Conservation (phyloP, 108 stramenopile genomes). For the Mayamaea pseudoterrestris region DNA sequence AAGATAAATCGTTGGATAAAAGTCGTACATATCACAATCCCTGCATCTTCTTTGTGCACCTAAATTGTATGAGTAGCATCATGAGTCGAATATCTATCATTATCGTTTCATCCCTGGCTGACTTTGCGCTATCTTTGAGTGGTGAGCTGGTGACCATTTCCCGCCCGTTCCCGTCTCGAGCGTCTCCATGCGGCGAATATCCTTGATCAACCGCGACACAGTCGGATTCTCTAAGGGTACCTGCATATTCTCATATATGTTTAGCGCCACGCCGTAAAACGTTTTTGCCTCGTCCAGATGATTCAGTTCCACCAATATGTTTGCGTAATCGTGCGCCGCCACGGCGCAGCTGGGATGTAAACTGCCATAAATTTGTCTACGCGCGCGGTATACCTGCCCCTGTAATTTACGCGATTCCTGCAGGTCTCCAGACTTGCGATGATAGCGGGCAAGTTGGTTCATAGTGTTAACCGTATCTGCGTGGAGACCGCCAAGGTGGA, state of each 20-base stretch:
- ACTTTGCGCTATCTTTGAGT: no score
- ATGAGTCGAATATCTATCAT: no score
- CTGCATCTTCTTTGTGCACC: no score
- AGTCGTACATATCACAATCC: no score
- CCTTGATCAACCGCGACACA: not conserved
- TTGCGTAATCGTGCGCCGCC: conserved; percentile 35
- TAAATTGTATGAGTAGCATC: no score
- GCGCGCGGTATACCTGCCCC: conserved; percentile 30
- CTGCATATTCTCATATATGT: conserved; percentile 19
- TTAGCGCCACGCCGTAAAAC: conserved; percentile 14
- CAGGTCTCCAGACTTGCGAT: conserved; percentile 13
- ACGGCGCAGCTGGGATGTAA: conserved; percentile 45
- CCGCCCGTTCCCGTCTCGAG: no score
- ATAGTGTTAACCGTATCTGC: conserved; percentile 34
- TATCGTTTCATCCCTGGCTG: no score
- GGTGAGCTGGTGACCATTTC: no score
- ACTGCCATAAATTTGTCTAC: conserved; percentile 28
- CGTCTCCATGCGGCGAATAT: not conserved
- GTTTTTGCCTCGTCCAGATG: conserved; percentile 10
- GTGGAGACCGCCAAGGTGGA: conserved; percentile 35
- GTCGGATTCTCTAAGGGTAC: conserved; percentile 1
- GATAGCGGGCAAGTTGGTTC: conserved; percentile 30
- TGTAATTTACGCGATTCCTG: conserved; percentile 18
- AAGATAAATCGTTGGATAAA: no score
- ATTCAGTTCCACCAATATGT: conserved; percentile 15